A percentile compares a stretch with the other conserved stretches of the same genome.
phyloP scores from a whole-genome alignment of 306 rosid genomes.

The Echinosophora koreensis region DNA sequence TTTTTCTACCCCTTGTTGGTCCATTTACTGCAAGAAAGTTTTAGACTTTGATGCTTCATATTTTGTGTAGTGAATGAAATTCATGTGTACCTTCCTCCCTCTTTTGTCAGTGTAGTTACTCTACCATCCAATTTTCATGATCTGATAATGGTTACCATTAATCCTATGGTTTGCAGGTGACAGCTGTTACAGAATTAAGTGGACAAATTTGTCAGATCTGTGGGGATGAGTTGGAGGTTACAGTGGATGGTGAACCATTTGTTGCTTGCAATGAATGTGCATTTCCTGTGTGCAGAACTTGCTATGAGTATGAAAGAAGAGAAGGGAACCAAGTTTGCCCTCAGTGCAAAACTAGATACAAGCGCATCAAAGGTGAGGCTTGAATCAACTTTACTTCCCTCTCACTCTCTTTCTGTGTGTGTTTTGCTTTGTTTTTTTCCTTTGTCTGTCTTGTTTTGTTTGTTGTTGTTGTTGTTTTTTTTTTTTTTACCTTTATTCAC shows the following conservation, averaged over 20 bases:
- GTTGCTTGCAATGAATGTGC: conserved; percentile 86
- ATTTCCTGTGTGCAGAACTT: conserved; percentile 79
- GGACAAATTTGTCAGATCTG: conserved; percentile 89
- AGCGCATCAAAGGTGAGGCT: conserved; percentile 73
- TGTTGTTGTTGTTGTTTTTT: too few relatives aligned
- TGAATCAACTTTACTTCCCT: neutral
- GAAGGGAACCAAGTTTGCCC: conserved; percentile 84
- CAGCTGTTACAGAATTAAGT: conserved; percentile 60
- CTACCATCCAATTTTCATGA: conserved; percentile 15
- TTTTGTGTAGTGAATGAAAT: neutral
- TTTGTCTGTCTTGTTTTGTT: neutral
- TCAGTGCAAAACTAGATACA: conserved; percentile 82
- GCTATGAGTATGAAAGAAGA: conserved; percentile 81
- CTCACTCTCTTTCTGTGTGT: too few relatives aligned
- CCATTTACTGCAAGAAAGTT: conserved; percentile 29
- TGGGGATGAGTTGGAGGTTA: conserved; percentile 74
- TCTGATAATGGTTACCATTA: conserved; percentile 15
- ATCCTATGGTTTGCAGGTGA: conserved; percentile 65
- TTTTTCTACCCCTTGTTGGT: too few relatives aligned
- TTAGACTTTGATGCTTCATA: conserved; percentile 37
- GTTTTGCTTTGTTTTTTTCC: too few relatives aligned
- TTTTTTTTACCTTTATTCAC: neutral
- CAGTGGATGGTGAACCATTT: conserved; percentile 74
- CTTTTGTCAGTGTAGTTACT: conserved; percentile 2
- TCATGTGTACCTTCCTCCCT: neutral